Evolutionary conservation across 352 stramenopile genomes (phyloP).

Genomic region (Phytophthora palmivora): DNA sequence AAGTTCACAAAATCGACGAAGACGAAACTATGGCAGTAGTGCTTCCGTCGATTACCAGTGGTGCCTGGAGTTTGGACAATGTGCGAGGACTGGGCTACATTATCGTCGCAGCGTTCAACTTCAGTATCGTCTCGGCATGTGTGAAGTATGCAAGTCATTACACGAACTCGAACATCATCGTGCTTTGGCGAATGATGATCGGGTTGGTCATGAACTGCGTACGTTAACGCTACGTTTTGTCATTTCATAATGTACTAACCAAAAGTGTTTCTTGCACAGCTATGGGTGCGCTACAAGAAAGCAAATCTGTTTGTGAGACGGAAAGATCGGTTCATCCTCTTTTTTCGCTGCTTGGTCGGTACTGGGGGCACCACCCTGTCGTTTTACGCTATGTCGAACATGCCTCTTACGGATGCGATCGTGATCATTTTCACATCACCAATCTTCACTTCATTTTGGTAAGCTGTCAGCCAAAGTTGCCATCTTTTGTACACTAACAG

Average conservation of each 20-base stretch:
- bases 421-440: constrained; percentile 75
- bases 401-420: constrained; percentile 68
- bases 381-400: constrained; percentile 71
- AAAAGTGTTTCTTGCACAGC: constrained; percentile 26
- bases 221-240: constrained; percentile 9
- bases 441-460: constrained; percentile 68
- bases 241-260: background rate
- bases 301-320: constrained; percentile 42
- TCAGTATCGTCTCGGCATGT: constrained; percentile 64
- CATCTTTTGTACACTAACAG: background rate
- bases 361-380: constrained; percentile 46
- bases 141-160: constrained; percentile 58
- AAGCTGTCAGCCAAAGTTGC: background rate
- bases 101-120: constrained; percentile 54
- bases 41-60: constrained; percentile 4
- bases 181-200: constrained; percentile 64
- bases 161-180: constrained; percentile 52
- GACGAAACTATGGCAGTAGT: constrained; percentile 11
- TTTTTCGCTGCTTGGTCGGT: constrained; percentile 58
- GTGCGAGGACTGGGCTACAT: constrained; percentile 49
- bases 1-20: constrained; percentile 15
- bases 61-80: constrained; percentile 18
- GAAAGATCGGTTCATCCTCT: constrained; percentile 39
- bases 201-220: constrained; percentile 55
- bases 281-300: constrained; percentile 41